Evolutionary conservation across 352 stramenopile species (phyloP), one percentile per base, ranked within the genome.

Genomic region (Globisporangium uncinulatum): DNA sequence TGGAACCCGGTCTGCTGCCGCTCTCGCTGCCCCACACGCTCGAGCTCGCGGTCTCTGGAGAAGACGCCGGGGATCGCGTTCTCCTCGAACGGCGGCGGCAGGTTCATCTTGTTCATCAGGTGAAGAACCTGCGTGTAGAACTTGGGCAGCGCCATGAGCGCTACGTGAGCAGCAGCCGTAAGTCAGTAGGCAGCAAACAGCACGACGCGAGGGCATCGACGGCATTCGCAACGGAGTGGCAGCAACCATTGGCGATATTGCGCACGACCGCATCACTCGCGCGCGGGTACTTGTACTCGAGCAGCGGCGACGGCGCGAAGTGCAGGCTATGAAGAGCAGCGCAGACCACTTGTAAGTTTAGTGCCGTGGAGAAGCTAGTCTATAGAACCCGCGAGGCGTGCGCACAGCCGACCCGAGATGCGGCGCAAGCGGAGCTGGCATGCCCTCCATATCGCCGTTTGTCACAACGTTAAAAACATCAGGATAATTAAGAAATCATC

Each of bases 61-160:
- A 92, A 94, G 21, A 63, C 54, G 10, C 84, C 84, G 29, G 69
- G 80, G 59, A 94, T 92, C 24, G 79, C 69, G 37, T 83, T 47
- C 21, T 73, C 63, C 7, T 90, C 79, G 29, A 96, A 96, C 20
- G 87, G 87, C 31, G 71, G 67, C 45, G 87, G 87, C 17, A 96
- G 52, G 56, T 96, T 92, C 87, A 95, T 96, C 60, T 96, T 96
- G 68, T 96, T 96, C 87, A 96, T 96, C 21, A 96, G 65, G 65
- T 96, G 87, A 39, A 95, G 80, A 48, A 94, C 87, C 74, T 96
- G 87, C 13, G 79, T 94, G 70, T 96, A 96, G 56, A 96, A 86
- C 50, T 86, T 81, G 6, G 87, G 87, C 14, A 96, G 63, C 10
- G 83, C 87, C 24, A 96, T 88, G 31, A 96, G 63, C 8, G 87